Base-by-base conservation (phyloP, 768 basidiomycete genomes). In the Boletus sp. region DNA sequence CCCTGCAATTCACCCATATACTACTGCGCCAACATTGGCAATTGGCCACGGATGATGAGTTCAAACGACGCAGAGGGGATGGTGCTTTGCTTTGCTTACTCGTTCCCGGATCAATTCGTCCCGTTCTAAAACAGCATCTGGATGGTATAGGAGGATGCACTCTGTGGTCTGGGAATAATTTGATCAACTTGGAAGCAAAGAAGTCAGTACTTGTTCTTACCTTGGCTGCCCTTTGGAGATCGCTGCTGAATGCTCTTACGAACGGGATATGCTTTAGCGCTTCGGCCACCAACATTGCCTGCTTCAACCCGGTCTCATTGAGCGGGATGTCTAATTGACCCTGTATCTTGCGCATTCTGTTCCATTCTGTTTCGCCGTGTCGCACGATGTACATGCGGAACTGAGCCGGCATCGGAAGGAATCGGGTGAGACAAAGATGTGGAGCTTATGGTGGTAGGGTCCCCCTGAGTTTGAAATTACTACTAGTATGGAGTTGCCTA, bases 351-450 rank as follows among this genome's bases (percentile, higher is more conserved):
- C 75, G 74, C 7, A 72, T 69, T 49, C 75, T 71, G 69, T 91
- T 91, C 63, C 79, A 83, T 39, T 83, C 77, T 25, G 90, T 92
- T 74, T 92, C 88, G 19, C 88, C 90, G 60, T 92, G 90, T 40
- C 90, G 83, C 46, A 90, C 78, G 57, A 90, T 71, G 65, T 85
- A 88, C 43, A 90, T 59, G 50, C 75, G 75, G 25, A 78, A 76
- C 27, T 73, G 62, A 50, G 65, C 54, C 65, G 74, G 55, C 59
- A 70, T 65, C 38, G 51, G 25, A 47, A 51, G 15, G 25, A 10
- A 48, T 45, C 29, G 29, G 21, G 23, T 47, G 39, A 45, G 45
- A 42, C 6, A 25, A 27, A 9, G 15, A 21, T 21, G 25, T 25
- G 25, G 5, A 25, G 5, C 25, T 5, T 25, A 3, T 25, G 25